Percentiles rank a stretch among this genome's conserved stretches.
phyloP scores from a whole-genome alignment of 106 monocot genomes.

The Apostasia ramifera region DNA sequence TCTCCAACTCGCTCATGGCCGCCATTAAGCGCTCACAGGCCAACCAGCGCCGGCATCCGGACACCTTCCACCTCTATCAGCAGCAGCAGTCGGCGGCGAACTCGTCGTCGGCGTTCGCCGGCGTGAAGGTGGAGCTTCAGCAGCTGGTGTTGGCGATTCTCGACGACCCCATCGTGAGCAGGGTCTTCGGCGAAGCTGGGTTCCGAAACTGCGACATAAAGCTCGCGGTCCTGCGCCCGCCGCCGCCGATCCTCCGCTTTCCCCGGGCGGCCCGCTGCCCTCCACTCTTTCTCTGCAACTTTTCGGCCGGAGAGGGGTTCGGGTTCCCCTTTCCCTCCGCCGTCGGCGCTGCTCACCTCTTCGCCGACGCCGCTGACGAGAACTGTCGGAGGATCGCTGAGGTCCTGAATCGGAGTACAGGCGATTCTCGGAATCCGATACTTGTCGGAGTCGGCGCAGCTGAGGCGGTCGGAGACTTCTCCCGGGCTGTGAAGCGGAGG shows the following conservation, averaged over 20 bases:
- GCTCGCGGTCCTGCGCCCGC: slow-evolving; percentile 51
- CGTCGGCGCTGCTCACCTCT: neutral
- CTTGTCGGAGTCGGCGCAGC: slow-evolving; percentile 60
- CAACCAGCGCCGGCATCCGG: slow-evolving; percentile 82
- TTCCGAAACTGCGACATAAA: slow-evolving; percentile 62
- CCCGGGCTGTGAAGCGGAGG: slow-evolving; percentile 15
- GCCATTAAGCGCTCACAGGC: slow-evolving; percentile 98
- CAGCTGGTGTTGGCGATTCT: slow-evolving; percentile 60
- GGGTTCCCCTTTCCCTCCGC: slow-evolving; percentile 12
- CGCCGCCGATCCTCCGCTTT: slow-evolving; percentile 42
- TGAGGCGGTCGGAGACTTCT: slow-evolving; percentile 45
- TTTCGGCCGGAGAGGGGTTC: slow-evolving; percentile 22
- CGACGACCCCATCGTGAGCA: slow-evolving; percentile 62
- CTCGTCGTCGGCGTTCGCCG: slow-evolving; percentile 2
- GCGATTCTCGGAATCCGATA: slow-evolving; percentile 34
- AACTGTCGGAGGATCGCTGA: slow-evolving; percentile 53
- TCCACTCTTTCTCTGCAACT: slow-evolving; percentile 37
- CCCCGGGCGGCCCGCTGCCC: slow-evolving; percentile 45
- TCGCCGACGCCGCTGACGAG: slow-evolving; percentile 23
- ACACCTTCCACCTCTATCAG: slow-evolving; percentile 83
- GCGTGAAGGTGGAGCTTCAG: slow-evolving; percentile 69
- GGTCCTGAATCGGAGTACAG: slow-evolving; percentile 15
- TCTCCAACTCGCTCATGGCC: slow-evolving; percentile 97
- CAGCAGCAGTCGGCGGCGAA: slow-evolving; percentile 23
- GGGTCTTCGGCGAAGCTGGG: slow-evolving; percentile 64